phyloP scores from a whole-genome alignment of 2,329 filamentous ascomycete species.

The Helotiales sp. region DNA sequence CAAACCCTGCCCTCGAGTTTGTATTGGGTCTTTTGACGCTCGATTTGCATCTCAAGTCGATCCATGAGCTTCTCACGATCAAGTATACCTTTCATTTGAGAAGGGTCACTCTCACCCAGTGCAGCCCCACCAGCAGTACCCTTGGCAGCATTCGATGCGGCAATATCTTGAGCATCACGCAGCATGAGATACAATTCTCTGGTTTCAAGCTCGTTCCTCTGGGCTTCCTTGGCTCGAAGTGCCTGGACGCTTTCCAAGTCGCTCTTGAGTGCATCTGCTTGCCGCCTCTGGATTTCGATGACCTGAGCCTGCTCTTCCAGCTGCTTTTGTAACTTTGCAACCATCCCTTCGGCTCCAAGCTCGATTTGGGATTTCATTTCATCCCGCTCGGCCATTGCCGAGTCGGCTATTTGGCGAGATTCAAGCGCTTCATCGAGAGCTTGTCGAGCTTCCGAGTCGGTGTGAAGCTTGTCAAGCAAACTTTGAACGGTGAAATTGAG shows the following conservation, averaged over 20 bases:
- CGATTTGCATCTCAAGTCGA: constrained; percentile 90
- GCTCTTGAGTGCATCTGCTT: constrained; percentile 85
- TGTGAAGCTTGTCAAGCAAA: constrained; percentile 92
- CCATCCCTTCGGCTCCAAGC: constrained; percentile 88
- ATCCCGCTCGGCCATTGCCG: constrained; percentile 93
- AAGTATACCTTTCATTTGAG: constrained; percentile 87
- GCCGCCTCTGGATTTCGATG: constrained; percentile 85
- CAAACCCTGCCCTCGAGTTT: constrained; percentile 94
- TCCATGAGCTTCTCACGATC: constrained; percentile 93
- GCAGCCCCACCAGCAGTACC: constrained; percentile 51
- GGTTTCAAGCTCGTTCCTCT: constrained; percentile 94
- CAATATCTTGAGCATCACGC: constrained; percentile 93
- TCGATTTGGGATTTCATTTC: constrained; percentile 90
- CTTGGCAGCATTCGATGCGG: constrained; percentile 78
- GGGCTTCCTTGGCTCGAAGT: constrained; percentile 85
- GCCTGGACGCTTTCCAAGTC: constrained; percentile 88
- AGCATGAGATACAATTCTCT: constrained; percentile 98
- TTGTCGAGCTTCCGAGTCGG: constrained; percentile 91
- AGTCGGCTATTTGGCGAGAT: constrained; percentile 90
- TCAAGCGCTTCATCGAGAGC: constrained; percentile 91
- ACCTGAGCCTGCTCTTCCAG: constrained; percentile 91
- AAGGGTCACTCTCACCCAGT: constrained; percentile 67
- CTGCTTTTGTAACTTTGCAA: constrained; percentile 90
- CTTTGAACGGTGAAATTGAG: constrained; percentile 97
- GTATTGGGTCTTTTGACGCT: constrained; percentile 96